A percentile compares a stretch with the other conserved stretches of the same genome.
Evolutionary conservation across 768 basidiomycete genomes (phyloP).

Genomic region (Boletellus emodensis): DNA sequence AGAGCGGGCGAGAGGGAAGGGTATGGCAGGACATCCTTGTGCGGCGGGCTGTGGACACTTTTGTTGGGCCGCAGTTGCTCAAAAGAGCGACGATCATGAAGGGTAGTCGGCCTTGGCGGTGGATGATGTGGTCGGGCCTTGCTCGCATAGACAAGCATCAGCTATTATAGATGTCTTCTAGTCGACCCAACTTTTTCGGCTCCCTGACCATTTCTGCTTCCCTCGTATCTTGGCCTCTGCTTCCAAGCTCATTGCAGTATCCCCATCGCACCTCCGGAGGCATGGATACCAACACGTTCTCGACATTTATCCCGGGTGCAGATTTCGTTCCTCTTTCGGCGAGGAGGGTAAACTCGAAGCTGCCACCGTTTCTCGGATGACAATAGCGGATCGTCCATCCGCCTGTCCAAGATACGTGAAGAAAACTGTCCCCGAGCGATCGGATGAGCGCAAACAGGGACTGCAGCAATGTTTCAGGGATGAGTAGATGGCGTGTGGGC

Average conservation of each 20-base stretch:
- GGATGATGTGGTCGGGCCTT: too few relatives aligned
- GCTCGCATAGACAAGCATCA: too few relatives aligned
- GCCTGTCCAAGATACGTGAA: conserved; percentile 40
- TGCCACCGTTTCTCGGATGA: conserved; percentile 44
- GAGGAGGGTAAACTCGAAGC: conserved; percentile 60
- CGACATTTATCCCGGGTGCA: conserved; percentile 56
- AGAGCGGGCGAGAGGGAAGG: conserved; percentile 5
- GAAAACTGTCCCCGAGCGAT: conserved; percentile 40
- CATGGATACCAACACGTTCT: conserved; percentile 63
- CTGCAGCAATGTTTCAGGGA: conserved; percentile 46
- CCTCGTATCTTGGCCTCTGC: conserved; percentile 38
- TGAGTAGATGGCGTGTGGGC: conserved; percentile 33
- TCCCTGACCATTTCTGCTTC: conserved; percentile 47
- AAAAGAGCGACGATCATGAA: conserved; percentile 1
- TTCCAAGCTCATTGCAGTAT: conserved; percentile 55
- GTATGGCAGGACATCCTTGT: conserved; percentile 54
- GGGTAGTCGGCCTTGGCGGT: not conserved
- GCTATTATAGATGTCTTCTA: not conserved
- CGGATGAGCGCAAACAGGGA: conserved; percentile 45
- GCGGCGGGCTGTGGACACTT: conserved; percentile 81
- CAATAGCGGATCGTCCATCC: conserved; percentile 29
- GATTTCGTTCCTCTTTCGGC: conserved; percentile 63
- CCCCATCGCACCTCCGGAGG: conserved; percentile 69
- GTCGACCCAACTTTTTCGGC: conserved; percentile 17
- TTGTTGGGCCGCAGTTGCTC: conserved; percentile 58